These are phyloP conservation scores for Leccinum broughii DNA, from an alignment of 768 basidiomycete genomes.

Conservation along the genomic window DNA sequence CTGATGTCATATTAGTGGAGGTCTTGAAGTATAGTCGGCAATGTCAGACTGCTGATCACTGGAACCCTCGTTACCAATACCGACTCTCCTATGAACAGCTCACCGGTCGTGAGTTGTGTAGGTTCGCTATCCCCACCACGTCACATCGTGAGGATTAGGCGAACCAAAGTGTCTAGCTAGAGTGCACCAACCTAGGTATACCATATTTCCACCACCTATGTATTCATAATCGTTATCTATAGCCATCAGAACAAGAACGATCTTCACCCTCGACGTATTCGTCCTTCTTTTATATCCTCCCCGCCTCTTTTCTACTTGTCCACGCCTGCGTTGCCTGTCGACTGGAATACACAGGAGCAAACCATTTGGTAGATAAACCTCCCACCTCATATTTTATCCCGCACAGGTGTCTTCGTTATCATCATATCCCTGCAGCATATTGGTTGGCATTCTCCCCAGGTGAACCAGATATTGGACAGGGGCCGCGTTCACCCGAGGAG, in stretches of 20 bases:
- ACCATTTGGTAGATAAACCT: conserved; percentile 14
- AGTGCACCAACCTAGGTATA: too few species aligned
- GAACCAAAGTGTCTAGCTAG: too few species aligned
- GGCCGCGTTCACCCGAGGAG: not conserved
- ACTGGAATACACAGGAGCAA: conserved; percentile 15
- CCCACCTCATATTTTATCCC: conserved; percentile 13
- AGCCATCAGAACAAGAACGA: not conserved
- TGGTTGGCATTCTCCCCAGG: conserved; percentile 12
- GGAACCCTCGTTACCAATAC: not conserved
- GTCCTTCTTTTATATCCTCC: not conserved
- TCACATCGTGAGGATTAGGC: not conserved
- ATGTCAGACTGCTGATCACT: not conserved
- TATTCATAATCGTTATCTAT: not conserved
- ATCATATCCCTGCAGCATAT: conserved; percentile 15
- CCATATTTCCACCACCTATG: too few species aligned
- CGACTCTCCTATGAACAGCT: not conserved
- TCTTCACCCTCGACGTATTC: not conserved
- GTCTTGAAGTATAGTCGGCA: not conserved
- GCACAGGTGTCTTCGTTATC: conserved; percentile 11
- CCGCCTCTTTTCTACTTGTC: not conserved
- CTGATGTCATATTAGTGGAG: not conserved
- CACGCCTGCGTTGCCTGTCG: not conserved
- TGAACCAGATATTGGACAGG: not conserved
- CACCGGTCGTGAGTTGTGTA: not conserved
- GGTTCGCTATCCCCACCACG: not conserved